Evolutionary conservation across 2,329 filamentous ascomycete genomes (phyloP), one percentile per base, ranked within the genome.

Genomic region (Xylariomycetidae sp.): DNA sequence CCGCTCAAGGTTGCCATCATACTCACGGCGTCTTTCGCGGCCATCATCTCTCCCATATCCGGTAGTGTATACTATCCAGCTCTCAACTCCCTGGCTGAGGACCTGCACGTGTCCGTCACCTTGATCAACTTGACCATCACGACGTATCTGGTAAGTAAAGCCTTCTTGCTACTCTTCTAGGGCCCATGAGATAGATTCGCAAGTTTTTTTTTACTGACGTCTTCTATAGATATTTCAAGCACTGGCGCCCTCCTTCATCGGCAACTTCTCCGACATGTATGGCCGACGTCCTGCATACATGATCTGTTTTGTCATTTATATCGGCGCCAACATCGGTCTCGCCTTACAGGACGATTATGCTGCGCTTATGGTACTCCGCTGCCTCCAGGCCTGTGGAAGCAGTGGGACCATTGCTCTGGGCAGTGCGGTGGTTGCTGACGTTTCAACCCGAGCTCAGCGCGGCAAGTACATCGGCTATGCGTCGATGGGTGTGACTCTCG

Each of bases 391-490:
- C 28, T 58, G 64, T 0, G 74, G 76, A 0, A 72, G 66, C 39
- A 70, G 67, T 22, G 70, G 70, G 6, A 78, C 74, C 0, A 63
- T 80, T 16, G 69, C 77, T 0, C 59, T 83, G 12, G 53, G 54
- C 5, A 46, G 50, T 2, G 77, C 69, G 0, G 68, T 81, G 1
- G 67, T 82, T 4, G 70, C 69, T 2, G 80, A 83, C 43, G 62
- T 80, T 4, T 69, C 69, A 1, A 76, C 73, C 0, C 66, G 66
- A 2, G 64, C 66, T 0, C 76, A 82, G 46, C 63, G 79, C 29
- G 75, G 74, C 13, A 57, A 63, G 6, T 73, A 70, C 48, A 69
- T 79, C 43, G 74, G 66, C 25, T 65, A 65, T 43, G 68, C 64
- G 30, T 64, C 62, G 29, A 22, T 48, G 3, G 55, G 53, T 2